phyloP scores from a whole-genome alignment of 2,329 filamentous ascomycete genomes.

The Calonectria multiphialidica region DNA sequence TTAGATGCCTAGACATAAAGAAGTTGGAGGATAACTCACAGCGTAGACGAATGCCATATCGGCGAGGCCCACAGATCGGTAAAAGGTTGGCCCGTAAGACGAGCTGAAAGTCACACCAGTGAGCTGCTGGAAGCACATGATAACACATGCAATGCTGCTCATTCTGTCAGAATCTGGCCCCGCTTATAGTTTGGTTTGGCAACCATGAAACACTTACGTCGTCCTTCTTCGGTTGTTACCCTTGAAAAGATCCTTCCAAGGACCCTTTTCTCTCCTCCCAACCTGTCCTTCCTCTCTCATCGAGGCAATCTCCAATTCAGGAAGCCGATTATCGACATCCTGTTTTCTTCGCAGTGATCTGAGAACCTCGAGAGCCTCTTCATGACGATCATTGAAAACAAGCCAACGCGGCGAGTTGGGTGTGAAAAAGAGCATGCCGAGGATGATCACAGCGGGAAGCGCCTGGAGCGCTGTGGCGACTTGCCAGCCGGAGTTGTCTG shows the following conservation, averaged over 20 bases:
- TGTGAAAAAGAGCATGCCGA: not conserved
- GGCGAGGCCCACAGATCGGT: not conserved
- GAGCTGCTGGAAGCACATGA: not conserved
- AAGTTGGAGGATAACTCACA: not conserved
- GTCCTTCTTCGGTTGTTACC: not conserved
- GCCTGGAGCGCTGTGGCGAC: not conserved
- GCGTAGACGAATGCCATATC: not conserved
- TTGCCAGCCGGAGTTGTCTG: not conserved
- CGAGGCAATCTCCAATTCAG: not conserved
- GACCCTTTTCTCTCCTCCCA: not conserved
- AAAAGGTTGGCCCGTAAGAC: not conserved
- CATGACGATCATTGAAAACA: not conserved
- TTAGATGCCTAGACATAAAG: too few relatives aligned
- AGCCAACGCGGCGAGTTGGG: not conserved
- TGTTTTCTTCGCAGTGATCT: not conserved
- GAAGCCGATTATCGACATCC: not conserved
- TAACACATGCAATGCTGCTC: not conserved
- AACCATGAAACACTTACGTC: not conserved
- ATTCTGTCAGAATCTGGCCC: not conserved
- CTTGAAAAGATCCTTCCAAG: not conserved
- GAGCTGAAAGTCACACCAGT: slow-evolving; percentile 2
- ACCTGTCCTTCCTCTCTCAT: not conserved
- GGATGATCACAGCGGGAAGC: not conserved
- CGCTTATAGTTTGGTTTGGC: not conserved
- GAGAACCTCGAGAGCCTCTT: not conserved